phyloP scores from a whole-genome alignment of 1,284 basidiomycete genomes.

The Trichosporon sp. region DNA sequence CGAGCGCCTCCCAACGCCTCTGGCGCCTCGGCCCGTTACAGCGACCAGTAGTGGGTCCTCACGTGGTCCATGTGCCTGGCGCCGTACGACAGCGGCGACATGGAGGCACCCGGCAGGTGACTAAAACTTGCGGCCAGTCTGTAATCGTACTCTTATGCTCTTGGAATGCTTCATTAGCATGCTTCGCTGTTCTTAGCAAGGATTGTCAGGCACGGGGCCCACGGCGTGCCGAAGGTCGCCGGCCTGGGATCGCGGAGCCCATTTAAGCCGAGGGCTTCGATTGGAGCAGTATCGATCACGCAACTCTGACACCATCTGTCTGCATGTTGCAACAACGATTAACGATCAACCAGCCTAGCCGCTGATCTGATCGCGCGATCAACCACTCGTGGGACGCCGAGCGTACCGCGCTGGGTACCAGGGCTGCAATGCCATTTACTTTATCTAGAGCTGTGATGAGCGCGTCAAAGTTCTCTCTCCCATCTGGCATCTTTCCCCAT shows the following conservation, averaged over 20 bases:
- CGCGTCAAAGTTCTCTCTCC: neutral
- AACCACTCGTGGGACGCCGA: neutral
- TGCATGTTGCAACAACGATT: neutral
- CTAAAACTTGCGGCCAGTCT: neutral
- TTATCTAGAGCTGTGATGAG: neutral
- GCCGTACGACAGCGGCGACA: neutral
- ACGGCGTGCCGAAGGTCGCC: neutral
- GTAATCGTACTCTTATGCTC: neutral
- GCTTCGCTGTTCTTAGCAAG: too few relatives aligned
- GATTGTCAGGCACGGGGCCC: neutral
- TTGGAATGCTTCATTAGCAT: neutral
- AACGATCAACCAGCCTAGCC: neutral
- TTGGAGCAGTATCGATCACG: conserved; percentile 15
- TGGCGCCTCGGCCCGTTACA: neutral
- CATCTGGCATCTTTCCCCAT: neutral
- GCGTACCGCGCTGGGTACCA: neutral
- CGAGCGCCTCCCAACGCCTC: neutral
- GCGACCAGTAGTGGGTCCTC: neutral
- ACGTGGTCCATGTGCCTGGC: conserved; percentile 8
- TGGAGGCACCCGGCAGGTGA: neutral
- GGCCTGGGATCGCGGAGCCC: neutral
- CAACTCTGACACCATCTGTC: conserved; percentile 19
- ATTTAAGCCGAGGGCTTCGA: neutral
- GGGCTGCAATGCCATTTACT: neutral
- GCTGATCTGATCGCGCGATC: conserved; percentile 16